A percentile compares a stretch with the other conserved stretches of the same genome.
Conservation (phyloP, 495 filamentous ascomycete genomes). For the Durotheca rogersii region DNA sequence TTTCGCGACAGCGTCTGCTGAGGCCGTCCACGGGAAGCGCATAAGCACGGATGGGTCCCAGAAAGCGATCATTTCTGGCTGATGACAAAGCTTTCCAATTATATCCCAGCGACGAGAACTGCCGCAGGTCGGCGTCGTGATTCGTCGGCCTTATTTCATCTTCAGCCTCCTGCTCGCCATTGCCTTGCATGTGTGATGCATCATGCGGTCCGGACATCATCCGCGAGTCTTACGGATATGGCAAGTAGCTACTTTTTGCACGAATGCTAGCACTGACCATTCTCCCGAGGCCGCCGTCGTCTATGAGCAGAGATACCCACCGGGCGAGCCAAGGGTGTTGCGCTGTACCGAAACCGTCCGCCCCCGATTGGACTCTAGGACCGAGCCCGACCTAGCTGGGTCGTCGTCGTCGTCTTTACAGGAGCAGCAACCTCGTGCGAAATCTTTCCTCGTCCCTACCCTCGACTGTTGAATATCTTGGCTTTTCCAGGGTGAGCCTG, state of each 20-base stretch:
- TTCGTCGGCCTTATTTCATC: conserved; percentile 17
- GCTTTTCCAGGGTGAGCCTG: neutral
- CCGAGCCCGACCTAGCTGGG: too few species aligned
- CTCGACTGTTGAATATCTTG: conserved; percentile 2
- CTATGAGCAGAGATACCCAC: neutral
- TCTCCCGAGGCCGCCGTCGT: neutral
- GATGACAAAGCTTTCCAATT: conserved; percentile 30
- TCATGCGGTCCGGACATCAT: conserved; percentile 13
- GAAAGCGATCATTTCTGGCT: conserved; percentile 5
- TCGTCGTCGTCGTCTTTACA: neutral
- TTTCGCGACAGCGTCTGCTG: neutral
- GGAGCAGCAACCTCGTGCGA: conserved; percentile 4
- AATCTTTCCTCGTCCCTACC: conserved; percentile 15
- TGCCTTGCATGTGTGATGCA: conserved; percentile 11
- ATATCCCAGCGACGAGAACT: conserved; percentile 11
- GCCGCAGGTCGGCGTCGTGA: neutral
- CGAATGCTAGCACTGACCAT: too few species aligned
- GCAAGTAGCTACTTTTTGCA: too few species aligned
- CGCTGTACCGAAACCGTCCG: too few species aligned
- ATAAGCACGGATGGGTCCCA: conserved; percentile 6
- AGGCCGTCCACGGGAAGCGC: conserved; percentile 1
- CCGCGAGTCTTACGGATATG: conserved; percentile 4
- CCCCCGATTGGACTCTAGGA: too few species aligned
- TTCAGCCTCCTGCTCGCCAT: conserved; percentile 4
- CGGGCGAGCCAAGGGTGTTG: neutral